A percentile compares a stretch with the other conserved stretches of the same genome.
phyloP scores from a whole-genome alignment of 1,139 yeast genomes.

The Protomyces gravidus region DNA sequence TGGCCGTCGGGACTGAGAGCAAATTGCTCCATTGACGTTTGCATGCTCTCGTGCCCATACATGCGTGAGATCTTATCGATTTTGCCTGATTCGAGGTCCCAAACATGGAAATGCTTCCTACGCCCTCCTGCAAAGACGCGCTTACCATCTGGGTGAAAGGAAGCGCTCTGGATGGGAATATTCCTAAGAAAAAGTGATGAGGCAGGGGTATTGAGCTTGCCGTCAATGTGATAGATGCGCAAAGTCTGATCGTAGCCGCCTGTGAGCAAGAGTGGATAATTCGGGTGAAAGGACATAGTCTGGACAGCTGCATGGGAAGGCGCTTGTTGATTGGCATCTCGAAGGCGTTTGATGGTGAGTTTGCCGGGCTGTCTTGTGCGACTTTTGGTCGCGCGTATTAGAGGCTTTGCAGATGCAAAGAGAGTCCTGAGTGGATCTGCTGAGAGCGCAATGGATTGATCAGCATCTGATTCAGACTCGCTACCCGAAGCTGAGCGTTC shows the following conservation, averaged over 20 bases:
- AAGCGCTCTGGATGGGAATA: constrained; percentile 74
- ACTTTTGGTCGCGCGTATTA: constrained; percentile 46
- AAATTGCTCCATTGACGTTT: constrained; percentile 82
- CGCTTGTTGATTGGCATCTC: constrained; percentile 75
- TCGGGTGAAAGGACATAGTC: constrained; percentile 75
- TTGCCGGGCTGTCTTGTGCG: constrained; percentile 64
- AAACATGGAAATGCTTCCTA: constrained; percentile 83
- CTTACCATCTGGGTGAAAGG: constrained; percentile 54
- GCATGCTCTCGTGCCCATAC: constrained; percentile 85
- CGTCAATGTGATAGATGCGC: constrained; percentile 85
- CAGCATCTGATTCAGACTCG: constrained; percentile 37
- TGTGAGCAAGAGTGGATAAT: constrained; percentile 75
- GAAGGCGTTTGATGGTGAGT: constrained; percentile 70
- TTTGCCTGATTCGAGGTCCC: constrained; percentile 74
- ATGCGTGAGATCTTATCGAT: constrained; percentile 81
- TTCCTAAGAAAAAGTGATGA: constrained; percentile 75
- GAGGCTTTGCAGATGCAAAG: constrained; percentile 56
- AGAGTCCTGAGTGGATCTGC: constrained; percentile 52
- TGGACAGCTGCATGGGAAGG: constrained; percentile 76
- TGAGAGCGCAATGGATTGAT: constrained; percentile 39
- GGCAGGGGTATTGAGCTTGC: constrained; percentile 74
- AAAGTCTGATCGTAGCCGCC: constrained; percentile 91
- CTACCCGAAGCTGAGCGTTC: constrained; percentile 33
- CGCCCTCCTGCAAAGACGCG: constrained; percentile 83
- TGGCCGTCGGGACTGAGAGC: constrained; percentile 66